Conservation (phyloP, 164 flowering plant genomes). For the Platanus orientalis region DNA sequence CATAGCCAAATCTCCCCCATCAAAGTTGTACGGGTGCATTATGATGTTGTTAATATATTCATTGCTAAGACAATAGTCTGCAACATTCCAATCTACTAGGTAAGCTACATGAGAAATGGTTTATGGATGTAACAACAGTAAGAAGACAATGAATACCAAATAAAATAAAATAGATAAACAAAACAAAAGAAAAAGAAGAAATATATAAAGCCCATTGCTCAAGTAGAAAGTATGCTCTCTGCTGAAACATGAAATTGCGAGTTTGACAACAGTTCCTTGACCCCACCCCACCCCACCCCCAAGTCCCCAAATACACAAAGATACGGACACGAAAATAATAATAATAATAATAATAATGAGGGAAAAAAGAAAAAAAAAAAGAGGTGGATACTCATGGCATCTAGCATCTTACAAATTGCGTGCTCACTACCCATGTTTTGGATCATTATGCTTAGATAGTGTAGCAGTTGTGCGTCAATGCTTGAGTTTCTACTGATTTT, state of each 20-base stretch:
- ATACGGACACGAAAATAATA: background rate
- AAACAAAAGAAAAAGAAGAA: background rate
- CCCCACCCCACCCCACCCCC: too few species aligned
- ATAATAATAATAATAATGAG: background rate
- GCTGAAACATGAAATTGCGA: background rate
- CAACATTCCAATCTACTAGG: constrained; percentile 21
- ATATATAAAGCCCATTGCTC: background rate
- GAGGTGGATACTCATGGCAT: constrained; percentile 5
- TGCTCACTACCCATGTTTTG: constrained; percentile 61
- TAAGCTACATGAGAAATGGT: background rate
- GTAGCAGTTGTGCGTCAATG: constrained; percentile 55
- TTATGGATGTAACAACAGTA: background rate
- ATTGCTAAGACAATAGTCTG: constrained; percentile 74
- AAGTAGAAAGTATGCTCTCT: background rate
- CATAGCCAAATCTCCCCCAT: constrained; percentile 50
- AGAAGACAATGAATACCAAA: too few species aligned
- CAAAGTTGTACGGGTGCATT: constrained; percentile 42
- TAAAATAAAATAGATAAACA: background rate
- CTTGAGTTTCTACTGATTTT: constrained; percentile 45
- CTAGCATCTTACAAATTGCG: constrained; percentile 53
- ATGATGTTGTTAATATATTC: constrained; percentile 57
- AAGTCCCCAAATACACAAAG: background rate
- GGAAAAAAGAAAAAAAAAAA: background rate
- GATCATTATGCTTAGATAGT: constrained; percentile 66
- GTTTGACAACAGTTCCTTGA: background rate